phyloP scores from a whole-genome alignment of 2,329 filamentous ascomycete genomes.

The Trichoderma guizhouense region DNA sequence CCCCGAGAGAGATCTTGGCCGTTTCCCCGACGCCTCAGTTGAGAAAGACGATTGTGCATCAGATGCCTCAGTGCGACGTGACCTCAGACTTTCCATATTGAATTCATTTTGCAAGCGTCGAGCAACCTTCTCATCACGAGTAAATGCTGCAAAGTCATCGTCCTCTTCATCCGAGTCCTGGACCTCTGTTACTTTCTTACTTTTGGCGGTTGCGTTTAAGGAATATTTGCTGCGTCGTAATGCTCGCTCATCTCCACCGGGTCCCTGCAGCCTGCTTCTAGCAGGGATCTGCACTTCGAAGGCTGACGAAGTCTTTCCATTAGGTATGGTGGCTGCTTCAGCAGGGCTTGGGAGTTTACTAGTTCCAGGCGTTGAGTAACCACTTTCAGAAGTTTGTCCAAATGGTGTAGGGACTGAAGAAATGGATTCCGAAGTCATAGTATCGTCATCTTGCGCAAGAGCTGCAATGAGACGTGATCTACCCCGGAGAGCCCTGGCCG shows the following conservation, averaged over 20 bases:
- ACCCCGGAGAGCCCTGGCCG: slow-evolving; percentile 21
- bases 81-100: neutral
- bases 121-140: slow-evolving; percentile 32
- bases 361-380: slow-evolving; percentile 36
- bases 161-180: slow-evolving; percentile 39
- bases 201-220: slow-evolving; percentile 46
- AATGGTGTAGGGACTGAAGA: slow-evolving; percentile 33
- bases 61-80: neutral
- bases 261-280: slow-evolving; percentile 18
- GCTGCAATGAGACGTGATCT: slow-evolving; percentile 24
- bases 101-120: slow-evolving; percentile 35
- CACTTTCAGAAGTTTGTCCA: slow-evolving; percentile 31
- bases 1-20: slow-evolving; percentile 26
- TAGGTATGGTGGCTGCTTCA: slow-evolving; percentile 19
- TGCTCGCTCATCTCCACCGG: slow-evolving; percentile 29
- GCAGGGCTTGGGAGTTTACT: slow-evolving; percentile 37
- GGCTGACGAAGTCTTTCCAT: slow-evolving; percentile 10
- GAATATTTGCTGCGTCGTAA: slow-evolving; percentile 45
- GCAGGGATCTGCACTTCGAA: slow-evolving; percentile 33
- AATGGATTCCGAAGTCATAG: slow-evolving; percentile 27
- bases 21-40: slow-evolving; percentile 24
- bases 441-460: slow-evolving; percentile 19
- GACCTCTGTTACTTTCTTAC: slow-evolving; percentile 35
- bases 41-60: slow-evolving; percentile 8
- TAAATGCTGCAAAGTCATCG: slow-evolving; percentile 26